Base-by-base conservation (phyloP, 805 yeast genomes). In the Starmera pachycereana region DNA sequence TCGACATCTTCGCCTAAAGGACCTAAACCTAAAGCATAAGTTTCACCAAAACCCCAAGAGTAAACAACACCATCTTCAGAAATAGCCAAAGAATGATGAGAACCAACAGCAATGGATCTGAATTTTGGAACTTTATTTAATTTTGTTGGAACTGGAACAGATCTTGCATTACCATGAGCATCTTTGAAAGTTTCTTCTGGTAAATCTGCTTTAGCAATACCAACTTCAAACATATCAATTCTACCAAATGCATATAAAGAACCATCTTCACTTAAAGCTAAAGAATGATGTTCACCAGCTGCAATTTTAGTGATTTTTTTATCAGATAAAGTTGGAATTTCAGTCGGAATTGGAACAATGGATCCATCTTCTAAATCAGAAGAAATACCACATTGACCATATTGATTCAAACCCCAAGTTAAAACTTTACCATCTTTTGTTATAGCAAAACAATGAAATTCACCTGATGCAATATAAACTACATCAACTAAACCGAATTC, bases 1-100 rank as follows among this genome's bases (percentile, higher is more conserved):
- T 78, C 94, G 40, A 87, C 82, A 58, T 92, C 97, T 36, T 86
- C 96, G 31, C 84, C 79, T 6, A 69, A 67, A 14, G 88, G 89
- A 8, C 98, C 98, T 44, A 88, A 78, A 11, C 99, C 99, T 29
- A 90, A 80, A 14, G 95, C 98, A 61, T 87, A 92, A 1, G 96
- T 89, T 49, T 90, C 97, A 35, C 94, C 97, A 57, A 89, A 92
- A 1, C 99, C 99, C 99, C 99, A 92, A 2, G 97, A 76, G 65
- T 78, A 92, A 2, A 78, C 84, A 38, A 84, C 65, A 12, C 99
- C 98, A 51, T 85, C 87, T 18, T 69, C 73, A 4, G 94, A 76
- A 6, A 89, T 71, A 1, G 96, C 97, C 40, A 92, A 63, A 3
- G 94, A 82, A 58, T 92, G 98, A 53, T 92, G 97, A 1, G 95